Percentiles rank a stretch among this genome's conserved stretches.
Conservation (phyloP, 306 rosid species). For the Canavalia ensiformis region DNA sequence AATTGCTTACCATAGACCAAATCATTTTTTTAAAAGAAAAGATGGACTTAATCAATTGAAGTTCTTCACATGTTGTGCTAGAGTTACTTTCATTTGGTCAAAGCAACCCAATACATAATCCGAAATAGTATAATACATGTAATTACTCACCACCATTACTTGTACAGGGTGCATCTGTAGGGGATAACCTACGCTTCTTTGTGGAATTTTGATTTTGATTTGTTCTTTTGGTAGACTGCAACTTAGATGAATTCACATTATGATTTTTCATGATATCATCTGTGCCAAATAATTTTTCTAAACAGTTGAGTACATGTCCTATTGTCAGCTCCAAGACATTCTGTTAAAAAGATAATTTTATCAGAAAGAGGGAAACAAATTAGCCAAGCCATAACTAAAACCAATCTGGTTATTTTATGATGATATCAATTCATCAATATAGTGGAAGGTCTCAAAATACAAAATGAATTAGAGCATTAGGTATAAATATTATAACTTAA, state of each 20-base stretch:
- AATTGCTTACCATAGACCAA: not conserved
- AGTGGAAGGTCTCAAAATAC: not conserved
- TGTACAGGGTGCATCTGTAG: conserved; percentile 47
- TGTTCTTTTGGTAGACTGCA: conserved; percentile 51
- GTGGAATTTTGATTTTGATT: conserved; percentile 33
- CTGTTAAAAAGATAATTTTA: conserved; percentile 47
- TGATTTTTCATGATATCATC: conserved; percentile 49
- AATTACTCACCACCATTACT: conserved; percentile 63
- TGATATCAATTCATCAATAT: conserved; percentile 14
- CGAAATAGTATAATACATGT: conserved; percentile 10
- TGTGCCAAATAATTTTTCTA: conserved; percentile 65
- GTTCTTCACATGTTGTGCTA: not conserved
- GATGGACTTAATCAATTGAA: conserved; percentile 14
- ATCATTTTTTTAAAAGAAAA: not conserved
- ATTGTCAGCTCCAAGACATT: conserved; percentile 65
- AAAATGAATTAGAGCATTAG: conserved; percentile 18
- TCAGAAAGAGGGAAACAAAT: conserved; percentile 10
- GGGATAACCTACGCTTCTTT: conserved; percentile 51
- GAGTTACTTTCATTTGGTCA: conserved; percentile 23
- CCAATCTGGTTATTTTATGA: conserved; percentile 30
- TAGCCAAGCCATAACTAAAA: conserved; percentile 40
- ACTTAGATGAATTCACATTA: conserved; percentile 43
- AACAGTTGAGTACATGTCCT: conserved; percentile 68
- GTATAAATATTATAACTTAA: conserved; percentile 5
- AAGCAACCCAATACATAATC: conserved; percentile 39